Evolutionary conservation across 2,329 filamentous ascomycete genomes (phyloP), one percentile per base, ranked within the genome.

Genomic region (Xylariaceae sp.): DNA sequence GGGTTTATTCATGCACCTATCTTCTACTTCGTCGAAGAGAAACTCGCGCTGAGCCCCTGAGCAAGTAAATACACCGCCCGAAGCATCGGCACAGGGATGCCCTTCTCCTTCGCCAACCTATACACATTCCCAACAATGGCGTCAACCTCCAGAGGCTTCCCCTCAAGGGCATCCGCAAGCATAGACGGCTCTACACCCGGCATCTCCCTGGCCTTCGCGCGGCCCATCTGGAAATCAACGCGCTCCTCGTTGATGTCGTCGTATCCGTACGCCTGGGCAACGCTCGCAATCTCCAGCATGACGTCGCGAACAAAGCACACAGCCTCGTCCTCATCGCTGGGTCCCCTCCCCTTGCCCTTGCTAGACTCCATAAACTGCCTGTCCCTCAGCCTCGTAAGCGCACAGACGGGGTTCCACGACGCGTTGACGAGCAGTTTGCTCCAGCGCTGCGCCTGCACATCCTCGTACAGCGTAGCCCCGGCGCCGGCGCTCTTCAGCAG

Each of bases 361-460:
- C 35, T 33, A 16, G 54, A 58, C 4, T 55, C 52, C 4, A 83
- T 61, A 37, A 82, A 78, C 2, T 75, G 69, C 1, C 72, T 70
- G 58, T 82, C 80, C 29, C 76, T 72, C 15, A 72, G 72, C 9
- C 75, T 70, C 3, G 77, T 76, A 6, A 83, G 68, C 2, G 81
- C 81, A 58, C 78, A 81, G 36, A 83, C 75, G 0, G 81, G 79
- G 60, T 84, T 84, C 77, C 79, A 83, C 3, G 76, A 70, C 0
- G 74, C 78, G 60, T 85, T 85, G 48, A 82, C 67, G 0, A 83
- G 66, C 15, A 84, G 71, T 65, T 85, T 85, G 33, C 64, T 65
- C 81, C 81, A 85, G 16, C 82, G 72, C 57, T 77, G 72, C 4
- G 67, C 60, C 62, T 84, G 81, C 21, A 85, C 70, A 59, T 83